Percentiles rank a stretch among this genome's conserved stretches.
Evolutionary conservation across 2,329 filamentous ascomycete species (phyloP).

Genomic region (Aquanectria penicillioides): DNA sequence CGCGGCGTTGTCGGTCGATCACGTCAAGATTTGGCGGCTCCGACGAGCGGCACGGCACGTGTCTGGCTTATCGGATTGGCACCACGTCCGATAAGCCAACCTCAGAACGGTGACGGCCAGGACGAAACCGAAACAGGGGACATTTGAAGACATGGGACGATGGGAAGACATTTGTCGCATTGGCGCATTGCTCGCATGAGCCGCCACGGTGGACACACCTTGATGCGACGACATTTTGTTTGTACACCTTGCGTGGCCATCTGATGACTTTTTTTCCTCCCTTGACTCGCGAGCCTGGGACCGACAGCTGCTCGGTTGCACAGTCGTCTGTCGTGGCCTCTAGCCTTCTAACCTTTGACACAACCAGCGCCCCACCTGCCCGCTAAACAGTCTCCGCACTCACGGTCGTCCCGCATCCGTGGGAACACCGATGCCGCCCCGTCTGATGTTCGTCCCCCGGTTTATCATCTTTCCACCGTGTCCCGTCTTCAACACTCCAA

Average conservation of each 20-base stretch:
- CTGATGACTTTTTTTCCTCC: background rate
- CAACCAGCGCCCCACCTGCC: too few relatives aligned
- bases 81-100: constrained; percentile 27
- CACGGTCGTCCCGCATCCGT: background rate
- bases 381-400: background rate
- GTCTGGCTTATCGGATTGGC: constrained; percentile 32
- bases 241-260: background rate
- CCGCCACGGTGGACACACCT: constrained; percentile 6
- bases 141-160: background rate
- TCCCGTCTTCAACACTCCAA: too few relatives aligned
- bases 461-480: too few relatives aligned
- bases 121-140: background rate
- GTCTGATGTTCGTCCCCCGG: too few relatives aligned
- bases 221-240: constrained; percentile 4
- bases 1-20: constrained; percentile 36
- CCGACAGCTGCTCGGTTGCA: too few relatives aligned
- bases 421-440: background rate
- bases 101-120: background rate
- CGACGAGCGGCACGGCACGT: constrained; percentile 36
- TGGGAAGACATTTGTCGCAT: background rate
- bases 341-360: too few relatives aligned
- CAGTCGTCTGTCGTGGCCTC: too few relatives aligned
- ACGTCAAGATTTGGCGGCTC: constrained; percentile 38
- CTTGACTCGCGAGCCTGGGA: too few relatives aligned
- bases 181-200: background rate